Evolutionary conservation across 2,329 filamentous ascomycete genomes (phyloP).

Genomic region (Colletotrichum horii): DNA sequence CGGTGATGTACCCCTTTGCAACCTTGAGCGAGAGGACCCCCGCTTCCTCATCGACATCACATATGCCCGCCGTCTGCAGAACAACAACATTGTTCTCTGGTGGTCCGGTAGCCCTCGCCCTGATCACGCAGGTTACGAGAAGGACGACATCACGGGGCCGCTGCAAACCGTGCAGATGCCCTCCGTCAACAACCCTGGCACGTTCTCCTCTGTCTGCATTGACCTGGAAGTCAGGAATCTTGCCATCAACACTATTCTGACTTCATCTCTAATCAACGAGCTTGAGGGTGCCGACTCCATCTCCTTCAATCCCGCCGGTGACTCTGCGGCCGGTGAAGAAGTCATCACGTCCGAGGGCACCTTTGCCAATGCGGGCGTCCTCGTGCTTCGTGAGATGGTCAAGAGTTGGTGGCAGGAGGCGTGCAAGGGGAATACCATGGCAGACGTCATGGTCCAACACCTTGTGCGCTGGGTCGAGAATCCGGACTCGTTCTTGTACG

Average conservation of each 20-base stretch:
- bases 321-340: slow-evolving; percentile 66
- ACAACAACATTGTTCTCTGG: slow-evolving; percentile 94
- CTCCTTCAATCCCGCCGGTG: slow-evolving; percentile 79
- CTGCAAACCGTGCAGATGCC: slow-evolving; percentile 92
- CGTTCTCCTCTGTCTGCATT: slow-evolving; percentile 95
- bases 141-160: slow-evolving; percentile 83
- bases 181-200: slow-evolving; percentile 88
- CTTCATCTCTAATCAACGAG: slow-evolving; percentile 95
- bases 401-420: slow-evolving; percentile 98
- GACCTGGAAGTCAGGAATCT: slow-evolving; percentile 94
- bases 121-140: slow-evolving; percentile 95
- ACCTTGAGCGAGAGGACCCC: slow-evolving; percentile 92
- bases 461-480: slow-evolving; percentile 97
- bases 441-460: slow-evolving; percentile 96
- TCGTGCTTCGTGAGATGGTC: slow-evolving; percentile 96
- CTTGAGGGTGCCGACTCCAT: slow-evolving; percentile 89
- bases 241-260: slow-evolving; percentile 96
- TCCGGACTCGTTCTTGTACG: slow-evolving; percentile 92
- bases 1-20: slow-evolving; percentile 93
- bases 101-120: slow-evolving; percentile 89
- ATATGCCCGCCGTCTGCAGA: slow-evolving; percentile 87
- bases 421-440: slow-evolving; percentile 88
- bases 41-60: slow-evolving; percentile 95
- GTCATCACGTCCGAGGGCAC: slow-evolving; percentile 57
- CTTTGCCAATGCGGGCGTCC: slow-evolving; percentile 89